These are phyloP conservation scores for Lumnitzera littorea DNA, from an alignment of 345 rosid genomes.

Conservation along the genomic window DNA sequence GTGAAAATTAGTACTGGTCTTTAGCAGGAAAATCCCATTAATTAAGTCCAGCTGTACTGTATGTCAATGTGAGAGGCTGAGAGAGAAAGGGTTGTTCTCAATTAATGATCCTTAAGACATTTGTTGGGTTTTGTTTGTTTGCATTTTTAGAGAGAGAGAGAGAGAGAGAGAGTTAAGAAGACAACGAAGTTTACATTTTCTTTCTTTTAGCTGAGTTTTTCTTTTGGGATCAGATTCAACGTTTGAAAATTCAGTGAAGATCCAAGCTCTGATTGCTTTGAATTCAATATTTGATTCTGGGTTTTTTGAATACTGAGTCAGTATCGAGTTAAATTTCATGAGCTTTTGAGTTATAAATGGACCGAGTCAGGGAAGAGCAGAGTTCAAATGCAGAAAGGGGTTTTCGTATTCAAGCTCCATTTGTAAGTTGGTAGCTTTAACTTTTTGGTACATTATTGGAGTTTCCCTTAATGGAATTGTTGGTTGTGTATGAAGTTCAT, in stretches of 20 bases:
- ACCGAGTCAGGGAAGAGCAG: conserved; percentile 38
- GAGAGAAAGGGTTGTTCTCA: too few relatives aligned
- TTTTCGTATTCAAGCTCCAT: conserved; percentile 72
- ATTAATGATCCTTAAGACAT: too few relatives aligned
- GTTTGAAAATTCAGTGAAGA: neutral
- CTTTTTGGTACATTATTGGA: neutral
- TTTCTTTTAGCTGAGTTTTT: neutral
- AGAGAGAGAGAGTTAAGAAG: neutral
- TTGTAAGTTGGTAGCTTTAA: conserved; percentile 30
- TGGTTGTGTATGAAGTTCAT: conserved; percentile 14
- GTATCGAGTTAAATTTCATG: conserved; percentile 27
- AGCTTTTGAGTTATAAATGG: conserved; percentile 24
- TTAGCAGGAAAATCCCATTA: too few relatives aligned
- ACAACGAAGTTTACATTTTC: neutral
- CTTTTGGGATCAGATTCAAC: conserved; percentile 18
- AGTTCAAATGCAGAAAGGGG: conserved; percentile 47
- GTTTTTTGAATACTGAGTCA: conserved; percentile 3
- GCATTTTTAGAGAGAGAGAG: conserved; percentile 19
- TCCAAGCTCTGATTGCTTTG: too few relatives aligned
- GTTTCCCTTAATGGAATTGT: conserved; percentile 6
- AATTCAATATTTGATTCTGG: neutral
- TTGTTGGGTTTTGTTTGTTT: conserved; percentile 7
- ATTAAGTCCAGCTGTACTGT: too few relatives aligned
- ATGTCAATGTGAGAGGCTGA: too few relatives aligned
- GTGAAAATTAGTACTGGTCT: too few relatives aligned